These are phyloP conservation scores for Aspergillus sp. DNA, from an alignment of 2,329 filamentous ascomycete genomes.

Conservation along the genomic window DNA sequence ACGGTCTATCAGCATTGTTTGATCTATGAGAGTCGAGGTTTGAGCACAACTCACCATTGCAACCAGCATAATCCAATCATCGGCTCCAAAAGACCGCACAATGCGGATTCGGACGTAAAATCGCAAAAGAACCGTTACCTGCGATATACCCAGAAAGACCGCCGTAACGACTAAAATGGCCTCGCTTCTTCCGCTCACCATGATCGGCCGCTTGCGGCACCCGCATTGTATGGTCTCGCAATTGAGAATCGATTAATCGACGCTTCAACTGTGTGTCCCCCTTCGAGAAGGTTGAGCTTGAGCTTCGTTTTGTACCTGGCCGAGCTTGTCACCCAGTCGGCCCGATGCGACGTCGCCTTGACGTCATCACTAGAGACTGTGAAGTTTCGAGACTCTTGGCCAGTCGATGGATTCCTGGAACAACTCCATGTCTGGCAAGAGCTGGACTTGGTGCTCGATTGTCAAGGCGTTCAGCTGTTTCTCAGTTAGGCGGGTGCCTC, in stretches of 20 bases:
- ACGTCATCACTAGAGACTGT: neutral
- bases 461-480: neutral
- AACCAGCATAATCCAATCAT: constrained; percentile 33
- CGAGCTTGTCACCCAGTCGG: neutral
- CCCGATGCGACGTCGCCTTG: neutral
- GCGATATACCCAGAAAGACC: constrained; percentile 41
- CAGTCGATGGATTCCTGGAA: neutral
- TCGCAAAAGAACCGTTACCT: constrained; percentile 38
- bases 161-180: constrained; percentile 26
- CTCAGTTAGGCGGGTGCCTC: neutral
- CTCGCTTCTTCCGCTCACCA: constrained; percentile 12
- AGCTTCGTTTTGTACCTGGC: neutral
- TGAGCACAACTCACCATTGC: constrained; percentile 25
- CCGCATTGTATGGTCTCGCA: neutral
- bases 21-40: neutral
- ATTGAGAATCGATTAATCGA: no score
- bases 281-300: neutral
- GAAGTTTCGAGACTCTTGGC: no score
- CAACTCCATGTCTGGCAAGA: neutral
- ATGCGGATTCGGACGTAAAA: constrained; percentile 42
- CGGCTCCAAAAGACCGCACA: constrained; percentile 40
- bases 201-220: neutral
- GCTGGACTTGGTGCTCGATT: neutral
- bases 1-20: neutral
- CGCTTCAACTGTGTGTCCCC: neutral